Evolutionary conservation across 768 basidiomycete species (phyloP).

Genomic region (Ramaria sp.): DNA sequence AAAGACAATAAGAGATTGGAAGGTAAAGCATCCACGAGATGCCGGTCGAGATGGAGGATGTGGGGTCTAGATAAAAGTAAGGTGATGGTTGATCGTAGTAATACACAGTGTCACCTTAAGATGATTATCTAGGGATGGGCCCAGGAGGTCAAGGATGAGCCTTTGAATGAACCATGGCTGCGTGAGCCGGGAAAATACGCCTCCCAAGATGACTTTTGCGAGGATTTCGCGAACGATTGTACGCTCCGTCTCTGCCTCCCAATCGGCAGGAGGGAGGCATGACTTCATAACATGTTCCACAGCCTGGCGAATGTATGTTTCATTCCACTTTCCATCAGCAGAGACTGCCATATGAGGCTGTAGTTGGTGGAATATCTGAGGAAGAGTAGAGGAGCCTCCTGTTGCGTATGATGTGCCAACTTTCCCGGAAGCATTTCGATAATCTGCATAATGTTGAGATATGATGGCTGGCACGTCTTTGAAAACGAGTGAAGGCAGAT

Average conservation of each 20-base stretch:
- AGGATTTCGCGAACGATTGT: constrained; percentile 76
- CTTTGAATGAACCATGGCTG: constrained; percentile 90
- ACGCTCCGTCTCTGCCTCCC: constrained; percentile 67
- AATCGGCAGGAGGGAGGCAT: constrained; percentile 72
- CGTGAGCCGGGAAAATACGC: constrained; percentile 44
- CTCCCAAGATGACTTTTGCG: constrained; percentile 59
- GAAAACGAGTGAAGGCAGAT: constrained; percentile 52
- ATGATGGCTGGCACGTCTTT: constrained; percentile 53
- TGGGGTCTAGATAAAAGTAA: constrained; percentile 16
- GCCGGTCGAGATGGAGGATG: constrained; percentile 19
- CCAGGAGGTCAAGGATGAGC: constrained; percentile 54
- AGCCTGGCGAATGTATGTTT: constrained; percentile 69
- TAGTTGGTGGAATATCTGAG: constrained; percentile 64
- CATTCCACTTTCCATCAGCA: constrained; percentile 52
- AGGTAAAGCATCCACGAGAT: constrained; percentile 20
- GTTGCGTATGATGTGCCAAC: constrained; percentile 57
- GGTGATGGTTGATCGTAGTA: constrained; percentile 9
- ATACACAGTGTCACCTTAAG: constrained; percentile 2
- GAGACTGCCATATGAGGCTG: constrained; percentile 80
- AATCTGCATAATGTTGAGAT: constrained; percentile 70
- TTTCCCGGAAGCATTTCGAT: constrained; percentile 55
- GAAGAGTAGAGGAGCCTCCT: constrained; percentile 50
- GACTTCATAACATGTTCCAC: constrained; percentile 65
- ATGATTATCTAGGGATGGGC: constrained; percentile 20
- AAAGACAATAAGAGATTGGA: constrained; percentile 51